These are phyloP conservation scores for Camellia japonica DNA, from an alignment of 148 eudicot species.

Conservation along the genomic window DNA sequence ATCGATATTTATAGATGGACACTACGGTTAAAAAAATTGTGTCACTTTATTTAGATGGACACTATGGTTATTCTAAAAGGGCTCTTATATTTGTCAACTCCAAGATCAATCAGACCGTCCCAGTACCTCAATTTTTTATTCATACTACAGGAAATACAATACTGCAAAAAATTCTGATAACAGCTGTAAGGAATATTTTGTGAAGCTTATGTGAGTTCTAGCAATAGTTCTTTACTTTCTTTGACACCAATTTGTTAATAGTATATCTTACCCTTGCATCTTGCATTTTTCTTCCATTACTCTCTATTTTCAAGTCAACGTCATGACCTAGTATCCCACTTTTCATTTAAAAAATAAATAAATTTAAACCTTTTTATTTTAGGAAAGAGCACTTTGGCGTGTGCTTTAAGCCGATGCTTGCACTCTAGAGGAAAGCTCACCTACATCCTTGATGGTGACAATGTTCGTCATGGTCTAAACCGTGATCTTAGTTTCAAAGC, in stretches of 20 bases:
- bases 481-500: constrained; percentile 72
- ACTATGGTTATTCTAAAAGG: neutral
- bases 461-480: constrained; percentile 89
- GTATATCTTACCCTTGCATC: neutral
- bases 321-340: neutral
- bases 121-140: neutral
- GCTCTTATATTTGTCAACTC: neutral
- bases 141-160: neutral
- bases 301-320: neutral
- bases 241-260: neutral
- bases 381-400: constrained; percentile 96
- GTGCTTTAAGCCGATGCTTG: constrained; percentile 71
- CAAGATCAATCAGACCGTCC: neutral
- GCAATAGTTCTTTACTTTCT: neutral
- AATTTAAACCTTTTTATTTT: constrained; percentile 6
- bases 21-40: too few species aligned
- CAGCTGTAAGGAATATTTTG: neutral
- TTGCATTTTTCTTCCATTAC: neutral
- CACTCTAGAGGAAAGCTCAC: constrained; percentile 78
- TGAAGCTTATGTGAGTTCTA: neutral
- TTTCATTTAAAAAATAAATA: neutral
- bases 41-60: neutral
- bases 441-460: constrained; percentile 93
- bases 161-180: neutral
- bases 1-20: neutral